Evolutionary conservation across 1,284 basidiomycete species (phyloP).

Genomic region (Naganishia liquefaciens): DNA sequence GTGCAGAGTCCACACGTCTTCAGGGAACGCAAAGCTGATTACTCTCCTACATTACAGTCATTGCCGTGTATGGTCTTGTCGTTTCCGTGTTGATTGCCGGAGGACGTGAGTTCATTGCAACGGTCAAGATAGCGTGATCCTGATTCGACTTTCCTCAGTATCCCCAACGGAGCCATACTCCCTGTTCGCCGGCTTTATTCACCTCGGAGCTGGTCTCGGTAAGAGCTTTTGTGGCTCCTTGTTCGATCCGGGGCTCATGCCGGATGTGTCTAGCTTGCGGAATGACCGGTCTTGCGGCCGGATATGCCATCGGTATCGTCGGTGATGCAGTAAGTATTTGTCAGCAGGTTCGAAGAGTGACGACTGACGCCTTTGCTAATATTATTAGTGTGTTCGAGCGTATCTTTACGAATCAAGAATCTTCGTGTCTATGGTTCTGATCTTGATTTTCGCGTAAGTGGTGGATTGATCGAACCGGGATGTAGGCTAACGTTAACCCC

Average conservation of each 20-base stretch:
- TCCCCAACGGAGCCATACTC: slow-evolving; percentile 59
- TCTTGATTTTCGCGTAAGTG: slow-evolving; percentile 58
- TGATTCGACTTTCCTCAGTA: slow-evolving; percentile 45
- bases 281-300: slow-evolving; percentile 89
- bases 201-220: slow-evolving; percentile 86
- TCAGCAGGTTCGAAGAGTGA: neutral
- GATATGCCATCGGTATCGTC: slow-evolving; percentile 94
- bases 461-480: neutral
- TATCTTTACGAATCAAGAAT: slow-evolving; percentile 61
- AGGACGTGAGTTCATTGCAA: slow-evolving; percentile 34
- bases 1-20: slow-evolving; percentile 25
- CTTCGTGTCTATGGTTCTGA: slow-evolving; percentile 74
- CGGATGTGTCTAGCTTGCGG: slow-evolving; percentile 63
- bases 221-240: slow-evolving; percentile 9
- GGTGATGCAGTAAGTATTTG: slow-evolving; percentile 76
- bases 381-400: slow-evolving; percentile 56
- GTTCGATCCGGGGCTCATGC: neutral
- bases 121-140: slow-evolving; percentile 8
- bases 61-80: slow-evolving; percentile 60
- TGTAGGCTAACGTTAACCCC: slow-evolving; percentile 32
- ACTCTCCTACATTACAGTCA: slow-evolving; percentile 43
- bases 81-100: slow-evolving; percentile 68
- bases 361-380: neutral
- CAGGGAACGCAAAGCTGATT: neutral
- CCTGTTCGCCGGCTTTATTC: slow-evolving; percentile 85